Percentiles rank a stretch among this genome's conserved stretches.
phyloP scores from a whole-genome alignment of 768 basidiomycete species.

The Leccinum fibrillosum region DNA sequence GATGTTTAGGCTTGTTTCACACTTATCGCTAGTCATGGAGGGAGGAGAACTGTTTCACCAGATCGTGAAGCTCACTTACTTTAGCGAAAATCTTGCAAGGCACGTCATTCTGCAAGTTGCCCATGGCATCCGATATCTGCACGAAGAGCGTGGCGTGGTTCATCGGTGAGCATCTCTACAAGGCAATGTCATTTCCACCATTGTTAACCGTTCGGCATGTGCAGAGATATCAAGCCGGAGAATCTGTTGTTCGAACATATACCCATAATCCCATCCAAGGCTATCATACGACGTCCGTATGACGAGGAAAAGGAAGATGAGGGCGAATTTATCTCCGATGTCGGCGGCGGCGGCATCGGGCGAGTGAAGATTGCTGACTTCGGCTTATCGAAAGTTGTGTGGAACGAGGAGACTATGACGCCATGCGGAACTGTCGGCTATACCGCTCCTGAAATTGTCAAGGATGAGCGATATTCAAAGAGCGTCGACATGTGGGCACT shows the following conservation, averaged over 20 bases:
- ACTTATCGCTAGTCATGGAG: constrained; percentile 70
- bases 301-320: constrained; percentile 99
- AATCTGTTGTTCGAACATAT: constrained; percentile 93
- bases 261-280: constrained; percentile 84
- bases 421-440: constrained; percentile 99
- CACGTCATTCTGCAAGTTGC: constrained; percentile 98
- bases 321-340: constrained; percentile 87
- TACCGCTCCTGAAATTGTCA: constrained; percentile 98
- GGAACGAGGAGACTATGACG: constrained; percentile 99
- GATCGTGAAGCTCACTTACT: constrained; percentile 98
- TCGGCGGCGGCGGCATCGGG: constrained; percentile 97
- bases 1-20: constrained; percentile 8
- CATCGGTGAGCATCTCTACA: constrained; percentile 56
- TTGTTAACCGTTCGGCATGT: not conserved
- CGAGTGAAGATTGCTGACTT: constrained; percentile 99
- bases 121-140: constrained; percentile 89
- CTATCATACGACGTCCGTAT: constrained; percentile 74
- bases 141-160: constrained; percentile 96
- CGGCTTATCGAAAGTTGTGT: constrained; percentile 94
- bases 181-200: not conserved
- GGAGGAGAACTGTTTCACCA: constrained; percentile 99
- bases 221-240: constrained; percentile 94
- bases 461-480: constrained; percentile 95
- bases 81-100: constrained; percentile 93
- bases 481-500: constrained; percentile 99